phyloP scores from a whole-genome alignment of 2,329 filamentous ascomycete species.

The Didymella sp. region DNA sequence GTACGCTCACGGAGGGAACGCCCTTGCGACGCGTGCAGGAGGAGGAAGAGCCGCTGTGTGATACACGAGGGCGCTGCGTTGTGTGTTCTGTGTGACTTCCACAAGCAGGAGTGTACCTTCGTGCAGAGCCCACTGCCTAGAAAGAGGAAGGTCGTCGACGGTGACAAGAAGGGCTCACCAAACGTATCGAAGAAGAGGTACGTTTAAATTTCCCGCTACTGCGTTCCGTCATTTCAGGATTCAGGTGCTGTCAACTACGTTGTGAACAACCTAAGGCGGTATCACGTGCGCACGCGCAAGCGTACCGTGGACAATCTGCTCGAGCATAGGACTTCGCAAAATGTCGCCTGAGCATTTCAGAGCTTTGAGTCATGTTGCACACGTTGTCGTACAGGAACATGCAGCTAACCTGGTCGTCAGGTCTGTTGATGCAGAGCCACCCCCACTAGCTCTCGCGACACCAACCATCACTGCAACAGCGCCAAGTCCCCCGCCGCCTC shows the following conservation, averaged over 20 bases:
- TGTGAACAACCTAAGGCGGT: slow-evolving; percentile 10
- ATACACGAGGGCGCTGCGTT: slow-evolving; percentile 75
- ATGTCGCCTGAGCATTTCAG: neutral
- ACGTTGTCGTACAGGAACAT: slow-evolving; percentile 13
- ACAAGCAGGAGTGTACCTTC: slow-evolving; percentile 80
- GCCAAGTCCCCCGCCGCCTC: slow-evolving; percentile 46
- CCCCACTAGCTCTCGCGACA: slow-evolving; percentile 49
- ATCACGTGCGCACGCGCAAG: slow-evolving; percentile 35
- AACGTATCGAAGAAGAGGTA: slow-evolving; percentile 71
- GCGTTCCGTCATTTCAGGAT: slow-evolving; percentile 13
- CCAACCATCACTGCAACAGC: slow-evolving; percentile 51
- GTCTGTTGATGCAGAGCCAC: slow-evolving; percentile 50
- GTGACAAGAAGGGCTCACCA: slow-evolving; percentile 65
- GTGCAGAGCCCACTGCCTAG: slow-evolving; percentile 76
- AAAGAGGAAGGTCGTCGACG: slow-evolving; percentile 78
- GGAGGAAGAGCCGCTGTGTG: slow-evolving; percentile 77
- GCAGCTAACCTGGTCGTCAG: slow-evolving; percentile 42
- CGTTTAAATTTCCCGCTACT: slow-evolving; percentile 49
- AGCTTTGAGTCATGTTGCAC: neutral
- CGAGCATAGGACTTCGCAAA: neutral
- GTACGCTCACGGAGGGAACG: slow-evolving; percentile 51
- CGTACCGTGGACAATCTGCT: neutral
- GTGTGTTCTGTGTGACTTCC: slow-evolving; percentile 79
- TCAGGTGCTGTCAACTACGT: slow-evolving; percentile 21
- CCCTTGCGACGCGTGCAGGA: slow-evolving; percentile 71